Evolutionary conservation across 768 basidiomycete genomes (phyloP).

Genomic region (Auriculariales sp.): DNA sequence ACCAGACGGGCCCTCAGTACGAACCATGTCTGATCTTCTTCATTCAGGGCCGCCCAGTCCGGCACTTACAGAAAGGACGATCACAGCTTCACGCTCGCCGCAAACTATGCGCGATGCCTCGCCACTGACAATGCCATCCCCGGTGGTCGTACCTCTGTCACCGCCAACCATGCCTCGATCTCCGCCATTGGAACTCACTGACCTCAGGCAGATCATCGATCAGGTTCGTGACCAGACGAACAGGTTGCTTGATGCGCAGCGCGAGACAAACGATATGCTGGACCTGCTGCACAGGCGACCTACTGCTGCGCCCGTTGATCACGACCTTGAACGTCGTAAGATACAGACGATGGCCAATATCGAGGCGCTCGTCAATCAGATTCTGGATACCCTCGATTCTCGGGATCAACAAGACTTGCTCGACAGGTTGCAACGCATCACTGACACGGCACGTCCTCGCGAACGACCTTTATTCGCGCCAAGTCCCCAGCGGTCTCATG

Average conservation of each 20-base stretch:
- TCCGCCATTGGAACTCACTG: conserved; percentile 24
- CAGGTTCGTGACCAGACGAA: conserved; percentile 44
- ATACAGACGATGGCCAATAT: conserved; percentile 18
- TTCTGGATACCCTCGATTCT: conserved; percentile 7
- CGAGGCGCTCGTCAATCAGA: conserved; percentile 13
- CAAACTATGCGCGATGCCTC: no score
- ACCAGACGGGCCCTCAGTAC: no score
- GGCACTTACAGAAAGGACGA: no score
- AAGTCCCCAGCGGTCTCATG: background rate
- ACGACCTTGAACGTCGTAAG: conserved; percentile 21
- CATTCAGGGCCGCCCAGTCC: no score
- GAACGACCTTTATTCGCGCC: background rate
- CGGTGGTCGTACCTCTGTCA: no score
- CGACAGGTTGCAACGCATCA: conserved; percentile 1
- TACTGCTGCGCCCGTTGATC: conserved; percentile 22
- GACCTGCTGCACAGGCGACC: conserved; percentile 43
- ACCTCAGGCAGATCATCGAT: conserved; percentile 38
- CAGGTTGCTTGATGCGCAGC: conserved; percentile 49
- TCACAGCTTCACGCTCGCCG: no score
- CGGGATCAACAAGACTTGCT: background rate
- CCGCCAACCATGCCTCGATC: conserved; percentile 28
- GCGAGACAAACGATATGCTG: conserved; percentile 40
- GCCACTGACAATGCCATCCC: no score
- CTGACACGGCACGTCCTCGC: background rate
- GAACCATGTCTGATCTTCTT: no score